Evolutionary conservation across 148 eudicot species (phyloP).

Genomic region (Fagopyrum homotropicum): DNA sequence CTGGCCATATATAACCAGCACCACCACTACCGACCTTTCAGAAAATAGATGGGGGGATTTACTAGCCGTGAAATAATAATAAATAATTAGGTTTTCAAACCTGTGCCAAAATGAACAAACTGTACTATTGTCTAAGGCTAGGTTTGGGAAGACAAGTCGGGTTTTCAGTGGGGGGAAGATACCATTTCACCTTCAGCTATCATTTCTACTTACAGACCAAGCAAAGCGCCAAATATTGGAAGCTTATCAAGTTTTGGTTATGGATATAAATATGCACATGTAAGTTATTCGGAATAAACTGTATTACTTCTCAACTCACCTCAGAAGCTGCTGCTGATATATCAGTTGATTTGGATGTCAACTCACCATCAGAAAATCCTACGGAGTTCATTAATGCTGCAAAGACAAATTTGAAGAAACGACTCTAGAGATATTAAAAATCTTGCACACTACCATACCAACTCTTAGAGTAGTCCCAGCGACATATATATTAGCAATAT

Average conservation of each 20-base stretch:
- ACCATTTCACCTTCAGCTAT: neutral
- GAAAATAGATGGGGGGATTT: neutral
- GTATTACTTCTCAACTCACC: conserved; percentile 29
- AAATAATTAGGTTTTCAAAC: neutral
- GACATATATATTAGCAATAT: neutral
- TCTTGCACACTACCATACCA: neutral
- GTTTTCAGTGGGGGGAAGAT: neutral
- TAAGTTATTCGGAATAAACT: neutral
- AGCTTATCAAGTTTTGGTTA: neutral
- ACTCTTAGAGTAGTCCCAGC: neutral
- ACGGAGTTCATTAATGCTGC: conserved; percentile 39
- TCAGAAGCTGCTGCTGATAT: conserved; percentile 34
- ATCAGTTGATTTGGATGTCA: conserved; percentile 39
- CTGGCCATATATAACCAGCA: conserved; percentile 82
- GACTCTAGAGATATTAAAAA: neutral
- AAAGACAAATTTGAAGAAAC: conserved; percentile 4
- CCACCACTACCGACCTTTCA: conserved; percentile 83
- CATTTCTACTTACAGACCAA: neutral
- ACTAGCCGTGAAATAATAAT: neutral
- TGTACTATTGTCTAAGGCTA: neutral
- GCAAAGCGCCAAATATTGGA: neutral
- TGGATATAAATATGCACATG: neutral
- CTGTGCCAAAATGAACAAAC: neutral
- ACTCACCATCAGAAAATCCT: conserved; percentile 39
- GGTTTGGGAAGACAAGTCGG: neutral